Evolutionary conservation across 2,329 filamentous ascomycete species (phyloP).

Genomic region (Colletotrichum sp.): DNA sequence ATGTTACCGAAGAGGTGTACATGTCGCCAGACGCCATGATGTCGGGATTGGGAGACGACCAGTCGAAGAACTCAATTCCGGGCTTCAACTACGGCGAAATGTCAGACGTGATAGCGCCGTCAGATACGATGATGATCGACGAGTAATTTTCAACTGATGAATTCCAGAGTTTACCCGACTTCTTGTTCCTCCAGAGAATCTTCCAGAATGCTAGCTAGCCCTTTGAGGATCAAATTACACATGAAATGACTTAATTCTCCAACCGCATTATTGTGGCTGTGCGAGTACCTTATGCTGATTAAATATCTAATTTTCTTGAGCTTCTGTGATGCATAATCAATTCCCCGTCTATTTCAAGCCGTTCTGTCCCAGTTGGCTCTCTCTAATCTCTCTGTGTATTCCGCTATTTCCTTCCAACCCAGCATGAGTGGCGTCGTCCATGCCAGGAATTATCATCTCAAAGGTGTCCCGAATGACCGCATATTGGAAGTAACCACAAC

Average conservation of each 20-base stretch:
- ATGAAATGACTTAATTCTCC: not conserved
- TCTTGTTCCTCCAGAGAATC: not conserved
- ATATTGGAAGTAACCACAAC: constrained; percentile 66
- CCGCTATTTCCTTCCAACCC: not conserved
- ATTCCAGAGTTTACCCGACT: not conserved
- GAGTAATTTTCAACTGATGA: not conserved
- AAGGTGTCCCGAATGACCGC: constrained; percentile 59
- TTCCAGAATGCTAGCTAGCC: not conserved
- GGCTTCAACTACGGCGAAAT: not conserved
- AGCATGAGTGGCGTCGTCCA: constrained; percentile 21
- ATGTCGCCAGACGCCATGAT: not conserved
- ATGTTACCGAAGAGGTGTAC: not conserved
- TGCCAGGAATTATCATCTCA: constrained; percentile 59
- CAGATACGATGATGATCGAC: not conserved
- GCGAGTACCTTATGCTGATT: not conserved
- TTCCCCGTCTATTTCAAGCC: not conserved
- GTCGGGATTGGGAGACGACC: not conserved
- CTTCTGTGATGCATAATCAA: not conserved
- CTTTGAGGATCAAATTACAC: not conserved
- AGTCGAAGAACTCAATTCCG: not conserved
- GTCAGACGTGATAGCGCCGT: not conserved
- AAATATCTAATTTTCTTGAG: not conserved
- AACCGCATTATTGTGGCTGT: not conserved
- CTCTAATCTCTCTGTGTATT: constrained; percentile 36
- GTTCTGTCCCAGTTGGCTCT: constrained; percentile 40